Conservation (phyloP, 208 protist species). For the Trypanosoma mega region DNA sequence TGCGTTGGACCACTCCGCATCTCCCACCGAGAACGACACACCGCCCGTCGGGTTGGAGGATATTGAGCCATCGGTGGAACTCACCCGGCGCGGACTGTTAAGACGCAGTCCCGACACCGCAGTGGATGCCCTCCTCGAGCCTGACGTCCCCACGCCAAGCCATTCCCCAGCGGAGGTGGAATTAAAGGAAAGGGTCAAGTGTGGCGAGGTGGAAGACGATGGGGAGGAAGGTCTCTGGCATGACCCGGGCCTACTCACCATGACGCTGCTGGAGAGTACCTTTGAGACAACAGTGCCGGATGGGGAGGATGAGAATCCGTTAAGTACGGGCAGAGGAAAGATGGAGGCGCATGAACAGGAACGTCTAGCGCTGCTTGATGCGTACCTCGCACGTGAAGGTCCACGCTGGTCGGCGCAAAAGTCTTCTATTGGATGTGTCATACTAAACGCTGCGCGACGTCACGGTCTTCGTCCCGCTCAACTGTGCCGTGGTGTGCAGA, state of each 20-base stretch:
- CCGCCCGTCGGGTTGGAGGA: slow-evolving; percentile 2
- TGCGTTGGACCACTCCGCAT: background rate
- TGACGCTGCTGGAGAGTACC: slow-evolving; percentile 76
- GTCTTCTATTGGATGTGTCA: slow-evolving; percentile 44
- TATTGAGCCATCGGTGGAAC: slow-evolving; percentile 15
- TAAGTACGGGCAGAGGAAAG: slow-evolving; percentile 31
- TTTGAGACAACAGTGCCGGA: slow-evolving; percentile 72
- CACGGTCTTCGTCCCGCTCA: slow-evolving; percentile 55
- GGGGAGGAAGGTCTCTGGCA: slow-evolving; percentile 48
- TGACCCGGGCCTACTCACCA: slow-evolving; percentile 40
- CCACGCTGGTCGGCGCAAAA: slow-evolving; percentile 77
- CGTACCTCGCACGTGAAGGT: slow-evolving; percentile 60
- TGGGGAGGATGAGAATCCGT: slow-evolving; percentile 32
- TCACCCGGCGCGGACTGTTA: slow-evolving; percentile 3
- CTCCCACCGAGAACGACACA: background rate
- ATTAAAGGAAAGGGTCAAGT: no score
- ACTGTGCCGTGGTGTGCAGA: slow-evolving; percentile 37
- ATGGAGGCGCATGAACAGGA: slow-evolving; percentile 50
- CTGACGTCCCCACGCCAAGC: background rate
- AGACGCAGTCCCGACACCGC: slow-evolving; percentile 19
- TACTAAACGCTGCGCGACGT: slow-evolving; percentile 47
- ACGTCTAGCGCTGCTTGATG: slow-evolving; percentile 61
- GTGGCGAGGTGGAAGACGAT: no score
- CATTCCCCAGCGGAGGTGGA: background rate
- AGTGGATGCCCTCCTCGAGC: slow-evolving; percentile 27